Evolutionary conservation across 805 yeast species (phyloP).

Genomic region (Wickerhamomyces sydowiorum): DNA sequence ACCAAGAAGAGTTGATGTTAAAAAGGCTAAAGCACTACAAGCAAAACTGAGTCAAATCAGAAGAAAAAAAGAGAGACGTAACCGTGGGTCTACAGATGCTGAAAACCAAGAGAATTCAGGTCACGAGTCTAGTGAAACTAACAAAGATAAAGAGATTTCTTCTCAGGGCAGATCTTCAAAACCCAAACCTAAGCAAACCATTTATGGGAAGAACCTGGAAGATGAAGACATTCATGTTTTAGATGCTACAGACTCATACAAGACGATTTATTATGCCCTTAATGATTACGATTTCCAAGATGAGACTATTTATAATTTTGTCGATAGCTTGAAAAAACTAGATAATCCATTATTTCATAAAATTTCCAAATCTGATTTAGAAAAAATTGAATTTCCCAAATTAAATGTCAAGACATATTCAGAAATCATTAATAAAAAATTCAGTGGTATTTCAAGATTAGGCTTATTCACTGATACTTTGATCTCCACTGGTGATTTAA

Average conservation of each 20-base stretch:
- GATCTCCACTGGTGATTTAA: conserved; percentile 41
- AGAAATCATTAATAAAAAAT: conserved; percentile 50
- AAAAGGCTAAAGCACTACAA: conserved; percentile 37
- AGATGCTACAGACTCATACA: conserved; percentile 30
- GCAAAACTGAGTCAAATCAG: conserved; percentile 14
- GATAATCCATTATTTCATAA: conserved; percentile 11
- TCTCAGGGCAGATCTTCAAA: conserved; percentile 5
- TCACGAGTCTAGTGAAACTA: conserved; percentile 3
- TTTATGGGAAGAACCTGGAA: conserved; percentile 27
- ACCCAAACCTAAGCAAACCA: conserved; percentile 16
- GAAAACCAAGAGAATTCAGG: conserved; percentile 1
- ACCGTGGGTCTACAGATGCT: conserved; percentile 3
- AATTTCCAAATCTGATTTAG: conserved; percentile 20
- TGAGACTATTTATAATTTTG: conserved; percentile 37
- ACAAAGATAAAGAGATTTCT: conserved; percentile 4
- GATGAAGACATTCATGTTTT: conserved; percentile 27
- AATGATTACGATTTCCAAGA: conserved; percentile 37
- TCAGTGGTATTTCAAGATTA: conserved; percentile 58
- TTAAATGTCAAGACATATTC: conserved; percentile 50
- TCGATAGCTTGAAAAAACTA: conserved; percentile 27
- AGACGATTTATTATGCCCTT: conserved; percentile 27
- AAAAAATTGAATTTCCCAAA: conserved; percentile 23
- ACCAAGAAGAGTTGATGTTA: conserved; percentile 39
- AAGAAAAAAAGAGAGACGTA: conserved; percentile 9
- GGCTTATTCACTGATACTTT: conserved; percentile 45